Percentiles rank a stretch among this genome's conserved stretches.
Conservation (phyloP, 331 rosid species). For the Cydonia oblonga region DNA sequence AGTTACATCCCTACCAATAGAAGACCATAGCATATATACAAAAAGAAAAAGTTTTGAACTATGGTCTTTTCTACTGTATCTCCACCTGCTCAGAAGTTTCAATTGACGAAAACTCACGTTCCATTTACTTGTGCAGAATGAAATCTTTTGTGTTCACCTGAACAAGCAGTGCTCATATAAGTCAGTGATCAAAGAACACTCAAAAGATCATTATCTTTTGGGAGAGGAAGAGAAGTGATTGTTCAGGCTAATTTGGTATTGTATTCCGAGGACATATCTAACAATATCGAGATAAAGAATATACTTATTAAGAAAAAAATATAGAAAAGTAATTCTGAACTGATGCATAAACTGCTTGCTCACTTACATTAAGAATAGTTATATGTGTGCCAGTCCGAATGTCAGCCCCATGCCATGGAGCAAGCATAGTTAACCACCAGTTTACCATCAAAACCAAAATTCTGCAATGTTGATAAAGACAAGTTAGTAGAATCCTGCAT, state of each 20-base stretch:
- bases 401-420: conserved; percentile 94
- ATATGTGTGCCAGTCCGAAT: conserved; percentile 10
- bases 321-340: neutral
- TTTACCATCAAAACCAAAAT: conserved; percentile 90
- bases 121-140: conserved; percentile 6
- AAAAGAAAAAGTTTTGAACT: neutral
- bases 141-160: conserved; percentile 1
- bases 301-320: neutral
- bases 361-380: neutral
- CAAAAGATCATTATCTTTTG: neutral
- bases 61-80: neutral
- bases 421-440: conserved; percentile 81
- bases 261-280: neutral
- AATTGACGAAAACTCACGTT: neutral
- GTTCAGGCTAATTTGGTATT: neutral
- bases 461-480: conserved; percentile 33
- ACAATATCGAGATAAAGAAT: neutral
- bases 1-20: neutral
- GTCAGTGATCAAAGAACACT: neutral
- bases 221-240: neutral
- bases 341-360: conserved; percentile 1
- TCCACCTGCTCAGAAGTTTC: neutral
- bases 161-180: neutral
- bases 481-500: neutral
- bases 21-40: neutral